Evolutionary conservation across 1,139 yeast genomes (phyloP).

Genomic region (Suhomyces panamericanus): DNA sequence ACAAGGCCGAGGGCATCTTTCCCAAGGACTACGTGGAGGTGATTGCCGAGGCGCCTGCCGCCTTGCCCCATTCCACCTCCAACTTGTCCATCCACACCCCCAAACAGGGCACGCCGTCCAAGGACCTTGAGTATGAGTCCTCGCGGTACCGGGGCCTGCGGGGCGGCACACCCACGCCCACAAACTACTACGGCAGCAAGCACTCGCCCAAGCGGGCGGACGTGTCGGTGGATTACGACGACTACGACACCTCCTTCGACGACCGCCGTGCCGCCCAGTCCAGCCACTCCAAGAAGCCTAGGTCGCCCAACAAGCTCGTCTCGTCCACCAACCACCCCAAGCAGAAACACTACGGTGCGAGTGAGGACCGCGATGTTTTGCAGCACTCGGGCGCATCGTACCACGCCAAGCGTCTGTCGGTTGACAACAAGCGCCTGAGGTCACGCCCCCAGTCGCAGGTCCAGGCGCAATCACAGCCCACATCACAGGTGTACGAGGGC

Average conservation of each 20-base stretch:
- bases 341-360: conserved; percentile 19
- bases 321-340: conserved; percentile 25
- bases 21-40: conserved; percentile 84
- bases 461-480: conserved; percentile 18
- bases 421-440: conserved; percentile 10
- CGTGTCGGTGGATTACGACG: conserved; percentile 22
- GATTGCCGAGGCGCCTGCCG: conserved; percentile 29
- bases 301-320: conserved; percentile 22
- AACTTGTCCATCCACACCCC: conserved; percentile 15
- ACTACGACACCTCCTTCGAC: conserved; percentile 30
- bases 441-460: conserved; percentile 17
- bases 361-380: conserved; percentile 35
- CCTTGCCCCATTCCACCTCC: conserved; percentile 17
- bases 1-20: conserved; percentile 80
- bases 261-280: conserved; percentile 1
- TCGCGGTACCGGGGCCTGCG: conserved; percentile 9
- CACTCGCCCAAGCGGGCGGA: conserved; percentile 21
- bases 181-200: conserved; percentile 1
- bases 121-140: conserved; percentile 9
- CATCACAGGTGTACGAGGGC: conserved; percentile 16
- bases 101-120: conserved; percentile 20
- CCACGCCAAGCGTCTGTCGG: conserved; percentile 24
- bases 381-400: conserved; percentile 26
- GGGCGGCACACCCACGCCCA: conserved; percentile 19
- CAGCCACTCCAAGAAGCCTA: conserved; percentile 17